These are phyloP conservation scores for Lyophyllum shimeji DNA, from an alignment of 768 basidiomycete species.

Conservation along the genomic window DNA sequence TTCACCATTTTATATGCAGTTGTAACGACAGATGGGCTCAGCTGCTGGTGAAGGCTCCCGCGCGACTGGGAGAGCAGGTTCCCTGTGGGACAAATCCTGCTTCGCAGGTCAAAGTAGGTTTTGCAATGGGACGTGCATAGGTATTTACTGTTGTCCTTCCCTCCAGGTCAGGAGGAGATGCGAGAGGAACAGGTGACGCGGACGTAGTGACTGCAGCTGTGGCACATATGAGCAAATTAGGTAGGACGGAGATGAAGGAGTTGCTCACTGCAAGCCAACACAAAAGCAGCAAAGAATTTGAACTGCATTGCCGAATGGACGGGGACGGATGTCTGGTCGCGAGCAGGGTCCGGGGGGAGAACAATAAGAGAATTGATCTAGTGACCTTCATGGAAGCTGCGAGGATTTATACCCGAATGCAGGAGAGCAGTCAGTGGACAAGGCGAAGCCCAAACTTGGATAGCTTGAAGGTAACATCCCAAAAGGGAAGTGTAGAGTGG, in stretches of 20 bases:
- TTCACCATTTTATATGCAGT: slow-evolving; percentile 14
- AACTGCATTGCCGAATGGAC: slow-evolving; percentile 26
- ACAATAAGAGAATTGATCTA: slow-evolving; percentile 11
- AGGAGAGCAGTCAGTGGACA: slow-evolving; percentile 13
- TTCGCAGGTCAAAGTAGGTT: neutral
- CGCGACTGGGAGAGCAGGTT: slow-evolving; percentile 5
- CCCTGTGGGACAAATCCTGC: neutral
- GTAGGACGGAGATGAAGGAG: neutral
- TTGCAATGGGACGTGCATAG: neutral
- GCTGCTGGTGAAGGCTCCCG: slow-evolving; percentile 13
- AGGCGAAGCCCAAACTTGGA: slow-evolving; percentile 21
- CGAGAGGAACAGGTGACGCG: slow-evolving; percentile 29
- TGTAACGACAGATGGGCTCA: slow-evolving; percentile 13
- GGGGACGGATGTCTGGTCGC: neutral
- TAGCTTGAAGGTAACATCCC: slow-evolving; percentile 19
- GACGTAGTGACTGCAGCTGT: slow-evolving; percentile 20
- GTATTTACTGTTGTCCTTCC: slow-evolving; percentile 9
- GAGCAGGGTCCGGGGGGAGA: slow-evolving; percentile 1
- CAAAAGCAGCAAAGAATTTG: slow-evolving; percentile 21
- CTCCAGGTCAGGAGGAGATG: slow-evolving; percentile 20
- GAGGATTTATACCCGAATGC: slow-evolving; percentile 5
- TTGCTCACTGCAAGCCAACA: slow-evolving; percentile 28
- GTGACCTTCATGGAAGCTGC: neutral
- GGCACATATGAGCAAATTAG: neutral
- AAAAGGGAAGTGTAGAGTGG: slow-evolving; percentile 6